Conservation (phyloP, 306 rosid species). For the Sindora glabra region DNA sequence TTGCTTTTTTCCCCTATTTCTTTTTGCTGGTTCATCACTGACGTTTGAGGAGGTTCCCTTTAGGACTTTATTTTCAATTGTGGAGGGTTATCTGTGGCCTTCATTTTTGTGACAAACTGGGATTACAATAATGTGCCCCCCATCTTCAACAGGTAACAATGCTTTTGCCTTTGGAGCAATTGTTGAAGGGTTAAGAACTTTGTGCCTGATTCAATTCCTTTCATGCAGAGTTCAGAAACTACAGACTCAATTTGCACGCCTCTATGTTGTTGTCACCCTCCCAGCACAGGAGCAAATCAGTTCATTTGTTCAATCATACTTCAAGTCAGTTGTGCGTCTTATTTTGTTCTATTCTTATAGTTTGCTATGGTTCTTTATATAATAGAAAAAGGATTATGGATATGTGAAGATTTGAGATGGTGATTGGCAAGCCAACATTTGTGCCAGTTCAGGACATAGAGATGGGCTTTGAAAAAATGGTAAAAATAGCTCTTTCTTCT, state of each 20-base stretch:
- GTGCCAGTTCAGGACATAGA: slow-evolving; percentile 77
- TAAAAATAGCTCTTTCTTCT: slow-evolving; percentile 76
- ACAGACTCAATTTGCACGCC: slow-evolving; percentile 62
- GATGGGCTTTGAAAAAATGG: slow-evolving; percentile 93
- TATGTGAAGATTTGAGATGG: slow-evolving; percentile 53
- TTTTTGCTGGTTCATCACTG: neutral
- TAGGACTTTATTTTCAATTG: slow-evolving; percentile 94
- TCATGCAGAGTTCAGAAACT: slow-evolving; percentile 58
- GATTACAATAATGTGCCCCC: slow-evolving; percentile 36
- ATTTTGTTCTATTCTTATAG: neutral
- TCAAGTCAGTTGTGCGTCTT: slow-evolving; percentile 44
- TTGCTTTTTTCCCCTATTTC: neutral
- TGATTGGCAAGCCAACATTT: slow-evolving; percentile 81
- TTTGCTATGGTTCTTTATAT: neutral
- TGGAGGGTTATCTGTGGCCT: slow-evolving; percentile 82
- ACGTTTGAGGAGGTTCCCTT: slow-evolving; percentile 10
- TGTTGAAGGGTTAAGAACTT: neutral
- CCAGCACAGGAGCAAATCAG: slow-evolving; percentile 53
- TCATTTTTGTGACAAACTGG: slow-evolving; percentile 66
- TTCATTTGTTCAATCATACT: slow-evolving; percentile 62
- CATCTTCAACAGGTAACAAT: slow-evolving; percentile 49
- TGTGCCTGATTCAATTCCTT: slow-evolving; percentile 2
- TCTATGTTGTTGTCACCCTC: slow-evolving; percentile 54
- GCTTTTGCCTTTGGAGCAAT: slow-evolving; percentile 9
- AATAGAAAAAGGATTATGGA: neutral